These are phyloP conservation scores for Apium graveolens DNA, from an alignment of 129 eudicot species.

Conservation along the genomic window DNA sequence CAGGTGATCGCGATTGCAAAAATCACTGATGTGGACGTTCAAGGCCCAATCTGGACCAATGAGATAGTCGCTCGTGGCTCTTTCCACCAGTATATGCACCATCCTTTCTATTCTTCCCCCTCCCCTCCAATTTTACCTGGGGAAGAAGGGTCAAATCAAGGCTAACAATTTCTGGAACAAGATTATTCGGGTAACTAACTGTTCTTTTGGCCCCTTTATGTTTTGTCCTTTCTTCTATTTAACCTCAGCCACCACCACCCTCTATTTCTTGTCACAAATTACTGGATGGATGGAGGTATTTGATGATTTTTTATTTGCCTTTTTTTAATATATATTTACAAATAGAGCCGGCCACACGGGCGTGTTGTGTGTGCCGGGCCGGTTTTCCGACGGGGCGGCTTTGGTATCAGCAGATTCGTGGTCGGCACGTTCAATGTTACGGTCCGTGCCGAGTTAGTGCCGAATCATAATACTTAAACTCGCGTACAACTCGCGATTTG, in stretches of 20 bases:
- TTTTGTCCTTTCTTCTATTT: neutral
- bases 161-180: neutral
- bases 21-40: conserved; percentile 56
- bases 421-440: too few species aligned
- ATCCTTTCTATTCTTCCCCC: conserved; percentile 15
- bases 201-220: neutral
- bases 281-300: too few species aligned
- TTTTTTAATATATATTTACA: too few species aligned
- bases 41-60: conserved; percentile 73
- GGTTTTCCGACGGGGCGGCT: too few species aligned
- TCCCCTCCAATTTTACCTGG: neutral
- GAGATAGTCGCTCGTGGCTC: conserved; percentile 60
- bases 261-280: neutral
- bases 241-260: neutral
- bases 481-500: too few species aligned
- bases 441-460: too few species aligned
- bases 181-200: neutral
- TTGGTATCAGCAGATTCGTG: too few species aligned
- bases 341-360: too few species aligned
- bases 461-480: too few species aligned
- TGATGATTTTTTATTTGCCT: too few species aligned
- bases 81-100: conserved; percentile 86
- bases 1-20: conserved; percentile 56
- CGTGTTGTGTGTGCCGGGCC: too few species aligned
- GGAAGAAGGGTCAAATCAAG: neutral